Conservation (phyloP, 2,329 filamentous ascomycete species). For the Beauveria australis region DNA sequence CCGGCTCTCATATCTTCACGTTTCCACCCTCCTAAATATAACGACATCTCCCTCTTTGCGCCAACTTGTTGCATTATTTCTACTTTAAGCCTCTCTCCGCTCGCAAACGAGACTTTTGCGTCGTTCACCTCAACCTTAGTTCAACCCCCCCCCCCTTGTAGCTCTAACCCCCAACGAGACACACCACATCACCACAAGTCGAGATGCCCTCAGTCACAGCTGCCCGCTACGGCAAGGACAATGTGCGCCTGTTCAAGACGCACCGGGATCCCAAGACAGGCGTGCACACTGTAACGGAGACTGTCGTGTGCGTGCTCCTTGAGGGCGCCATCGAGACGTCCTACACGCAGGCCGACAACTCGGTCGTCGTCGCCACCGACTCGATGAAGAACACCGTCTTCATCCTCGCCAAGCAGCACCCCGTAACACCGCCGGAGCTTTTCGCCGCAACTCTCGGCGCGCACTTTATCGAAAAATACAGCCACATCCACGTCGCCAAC, state of each 20-base stretch:
- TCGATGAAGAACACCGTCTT: slow-evolving; percentile 97
- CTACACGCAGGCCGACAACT: slow-evolving; percentile 92
- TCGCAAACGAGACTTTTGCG: neutral
- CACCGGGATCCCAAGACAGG: slow-evolving; percentile 68
- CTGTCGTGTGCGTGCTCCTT: slow-evolving; percentile 87
- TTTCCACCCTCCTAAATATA: neutral
- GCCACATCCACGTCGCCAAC: slow-evolving; percentile 79
- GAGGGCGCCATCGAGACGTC: slow-evolving; percentile 87
- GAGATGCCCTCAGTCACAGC: slow-evolving; percentile 50
- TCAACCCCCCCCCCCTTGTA: neutral
- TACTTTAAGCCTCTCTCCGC: neutral
- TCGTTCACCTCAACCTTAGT: neutral
- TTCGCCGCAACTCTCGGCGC: slow-evolving; percentile 77
- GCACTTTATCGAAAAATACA: slow-evolving; percentile 84
- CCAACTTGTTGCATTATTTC: neutral
- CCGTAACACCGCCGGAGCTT: slow-evolving; percentile 86
- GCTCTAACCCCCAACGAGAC: neutral
- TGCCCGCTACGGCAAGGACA: slow-evolving; percentile 89
- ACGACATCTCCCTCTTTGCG: neutral
- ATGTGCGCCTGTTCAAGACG: slow-evolving; percentile 96
- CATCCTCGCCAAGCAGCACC: slow-evolving; percentile 89
- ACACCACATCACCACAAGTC: neutral
- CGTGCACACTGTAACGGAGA: slow-evolving; percentile 80
- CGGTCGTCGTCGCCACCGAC: slow-evolving; percentile 89
- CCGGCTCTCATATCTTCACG: neutral